Percentiles rank a stretch among this genome's conserved stretches.
Evolutionary conservation across 1,139 yeast species (phyloP).

Genomic region (Nakaseomyces bracarensis): DNA sequence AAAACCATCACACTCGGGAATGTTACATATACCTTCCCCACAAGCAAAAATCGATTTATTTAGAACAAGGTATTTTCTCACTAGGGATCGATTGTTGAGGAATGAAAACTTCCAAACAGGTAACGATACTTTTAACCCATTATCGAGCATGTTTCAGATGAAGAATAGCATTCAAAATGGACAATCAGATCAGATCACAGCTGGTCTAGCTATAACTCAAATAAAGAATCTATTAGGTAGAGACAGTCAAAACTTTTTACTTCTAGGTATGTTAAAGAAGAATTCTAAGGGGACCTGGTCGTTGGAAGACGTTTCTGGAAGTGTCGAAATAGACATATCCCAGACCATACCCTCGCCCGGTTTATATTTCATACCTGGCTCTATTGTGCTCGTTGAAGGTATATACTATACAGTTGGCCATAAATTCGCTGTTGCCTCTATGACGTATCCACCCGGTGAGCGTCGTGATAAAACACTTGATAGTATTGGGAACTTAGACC

Average conservation of each 20-base stretch:
- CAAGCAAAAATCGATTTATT: conserved; percentile 35
- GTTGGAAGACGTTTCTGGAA: conserved; percentile 75
- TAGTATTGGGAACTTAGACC: conserved; percentile 71
- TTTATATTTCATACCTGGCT: conserved; percentile 69
- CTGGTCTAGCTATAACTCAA: conserved; percentile 50
- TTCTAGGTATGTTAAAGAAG: conserved; percentile 67
- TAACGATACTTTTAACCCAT: conserved; percentile 31
- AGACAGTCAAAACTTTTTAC: conserved; percentile 62
- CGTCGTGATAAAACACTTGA: conserved; percentile 56
- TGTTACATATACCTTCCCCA: conserved; percentile 27
- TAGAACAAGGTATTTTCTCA: conserved; percentile 46
- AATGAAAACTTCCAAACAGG: conserved; percentile 52
- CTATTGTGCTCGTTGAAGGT: conserved; percentile 78
- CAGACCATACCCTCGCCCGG: conserved; percentile 61
- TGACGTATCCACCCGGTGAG: conserved; percentile 89
- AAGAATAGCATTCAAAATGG: conserved; percentile 4
- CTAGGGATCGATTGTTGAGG: conserved; percentile 63
- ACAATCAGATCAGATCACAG: conserved; percentile 2
- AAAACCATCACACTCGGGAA: conserved; percentile 7
- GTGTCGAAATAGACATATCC: conserved; percentile 60
- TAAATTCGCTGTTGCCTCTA: conserved; percentile 63
- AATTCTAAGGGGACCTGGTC: conserved; percentile 62
- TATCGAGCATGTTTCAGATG: conserved; percentile 27
- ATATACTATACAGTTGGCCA: conserved; percentile 55
- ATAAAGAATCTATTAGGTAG: conserved; percentile 82